Evolutionary conservation across 2,329 filamentous ascomycete species (phyloP), one percentile per base, ranked within the genome.

Genomic region (Colletotrichum caudatum): DNA sequence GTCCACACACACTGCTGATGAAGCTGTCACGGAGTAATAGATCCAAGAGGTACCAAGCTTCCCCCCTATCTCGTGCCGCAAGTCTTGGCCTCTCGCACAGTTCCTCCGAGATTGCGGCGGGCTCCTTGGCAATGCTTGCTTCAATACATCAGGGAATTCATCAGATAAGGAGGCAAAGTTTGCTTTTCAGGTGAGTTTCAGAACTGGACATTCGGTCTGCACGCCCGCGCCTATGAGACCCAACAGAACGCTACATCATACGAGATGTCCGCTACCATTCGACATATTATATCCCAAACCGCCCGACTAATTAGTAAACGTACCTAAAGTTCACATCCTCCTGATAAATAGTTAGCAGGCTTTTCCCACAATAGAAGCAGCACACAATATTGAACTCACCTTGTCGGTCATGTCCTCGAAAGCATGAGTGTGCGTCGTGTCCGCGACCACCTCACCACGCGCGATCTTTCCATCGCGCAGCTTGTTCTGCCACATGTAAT

Each of bases 351-450:
- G 3, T 70, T 35, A 70, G 67, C 50, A 44, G 4, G 26, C 0
- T 0, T 33, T 29, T 33, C 2, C 23, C 3, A 8, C 7, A 33
- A 26, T 3, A 18, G 18, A 26, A 29, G 8, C 8, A 16, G 4
- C 14, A 20, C 9, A 1, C 81, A 78, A 91, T 72, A 86, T 86
- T 26, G 83, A 75, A 75, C 91, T 90, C 82, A 90, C 86, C 78
- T 81, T 82, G 76, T 91, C 89, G 5, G 89, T 91, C 76, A 90
- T 80, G 76, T 91, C 89, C 76, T 91, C 89, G 76, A 89, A 91
- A 1, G 87, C 88, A 75, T 89, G 87, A 12, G 63, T 50, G 26
- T 70, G 67, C 2, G 63, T 41, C 2, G 44, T 14, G 26, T 70
- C 67, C 8, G 67, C 67, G 39, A 62, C 23, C 7, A 41, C 67